Conservation (phyloP, 305 asterid genomes). For the Solanum hybrid region DNA sequence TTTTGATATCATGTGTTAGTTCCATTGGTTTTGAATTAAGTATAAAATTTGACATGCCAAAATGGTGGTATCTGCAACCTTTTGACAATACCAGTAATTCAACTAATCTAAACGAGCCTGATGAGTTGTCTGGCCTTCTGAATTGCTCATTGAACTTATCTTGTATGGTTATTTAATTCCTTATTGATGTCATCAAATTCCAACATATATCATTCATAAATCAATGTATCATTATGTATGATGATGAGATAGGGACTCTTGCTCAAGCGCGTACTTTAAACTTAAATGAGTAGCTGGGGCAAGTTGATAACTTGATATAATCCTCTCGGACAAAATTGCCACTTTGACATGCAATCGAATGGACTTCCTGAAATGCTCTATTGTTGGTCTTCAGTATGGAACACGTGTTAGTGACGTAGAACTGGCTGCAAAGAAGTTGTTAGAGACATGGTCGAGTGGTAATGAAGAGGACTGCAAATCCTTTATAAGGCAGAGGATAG, state of each 20-base stretch:
- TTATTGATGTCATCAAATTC: constrained; percentile 77
- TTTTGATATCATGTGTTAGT: constrained; percentile 54
- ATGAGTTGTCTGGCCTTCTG: constrained; percentile 37
- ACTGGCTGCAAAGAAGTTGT: too few relatives aligned
- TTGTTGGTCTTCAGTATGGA: constrained; percentile 59
- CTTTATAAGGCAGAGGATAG: too few relatives aligned
- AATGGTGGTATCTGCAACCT: constrained; percentile 68
- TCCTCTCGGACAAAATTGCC: constrained; percentile 86
- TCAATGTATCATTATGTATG: constrained; percentile 61
- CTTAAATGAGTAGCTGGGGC: constrained; percentile 81
- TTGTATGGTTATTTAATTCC: constrained; percentile 81
- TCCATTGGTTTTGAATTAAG: constrained; percentile 46
- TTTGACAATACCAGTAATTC: constrained; percentile 24
- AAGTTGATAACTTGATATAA: constrained; percentile 46
- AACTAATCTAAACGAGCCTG: constrained; percentile 40
- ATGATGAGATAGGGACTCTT: constrained; percentile 68
- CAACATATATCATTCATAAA: constrained; percentile 71
- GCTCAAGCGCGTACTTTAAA: constrained; percentile 80
- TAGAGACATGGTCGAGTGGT: too few relatives aligned
- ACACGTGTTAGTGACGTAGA: too few relatives aligned
- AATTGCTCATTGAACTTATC: constrained; percentile 68
- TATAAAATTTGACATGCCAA: constrained; percentile 45
- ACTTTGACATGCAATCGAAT: constrained; percentile 93
- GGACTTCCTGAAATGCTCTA: constrained; percentile 87
- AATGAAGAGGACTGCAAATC: too few relatives aligned